Evolutionary conservation across 331 rosid genomes (phyloP).

Genomic region (Prunus yedoensis): DNA sequence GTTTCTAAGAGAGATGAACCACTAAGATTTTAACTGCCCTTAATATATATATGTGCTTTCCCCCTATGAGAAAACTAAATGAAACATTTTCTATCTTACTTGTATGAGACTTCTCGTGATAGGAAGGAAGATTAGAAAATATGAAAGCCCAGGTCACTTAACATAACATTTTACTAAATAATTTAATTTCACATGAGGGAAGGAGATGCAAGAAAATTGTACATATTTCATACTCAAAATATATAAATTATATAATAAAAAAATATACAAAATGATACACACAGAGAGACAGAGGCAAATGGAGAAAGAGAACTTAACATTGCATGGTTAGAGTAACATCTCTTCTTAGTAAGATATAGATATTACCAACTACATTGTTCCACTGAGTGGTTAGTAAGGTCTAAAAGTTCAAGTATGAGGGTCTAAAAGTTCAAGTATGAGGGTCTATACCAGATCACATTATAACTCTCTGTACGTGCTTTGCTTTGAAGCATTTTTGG

Average conservation of each 20-base stretch:
- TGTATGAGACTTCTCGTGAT: neutral
- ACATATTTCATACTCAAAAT: neutral
- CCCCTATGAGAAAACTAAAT: too few relatives aligned
- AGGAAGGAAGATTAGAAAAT: neutral
- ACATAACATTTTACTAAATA: too few relatives aligned
- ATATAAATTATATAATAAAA: too few relatives aligned
- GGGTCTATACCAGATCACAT: neutral
- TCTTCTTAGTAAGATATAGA: neutral
- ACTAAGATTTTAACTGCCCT: neutral
- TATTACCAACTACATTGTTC: neutral
- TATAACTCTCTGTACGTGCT: neutral
- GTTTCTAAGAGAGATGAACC: too few relatives aligned
- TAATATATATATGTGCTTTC: neutral
- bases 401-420: neutral
- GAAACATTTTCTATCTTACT: neutral
- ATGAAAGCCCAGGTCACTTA: neutral
- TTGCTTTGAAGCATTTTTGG: neutral
- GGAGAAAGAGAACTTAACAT: neutral
- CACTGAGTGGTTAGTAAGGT: neutral
- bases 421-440: neutral
- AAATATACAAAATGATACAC: neutral
- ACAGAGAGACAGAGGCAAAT: neutral
- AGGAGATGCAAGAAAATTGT: neutral
- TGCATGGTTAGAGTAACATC: neutral
- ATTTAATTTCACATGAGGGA: too few relatives aligned